Evolutionary conservation across 306 rosid species (phyloP).

Genomic region (Cicer chorassanicum): DNA sequence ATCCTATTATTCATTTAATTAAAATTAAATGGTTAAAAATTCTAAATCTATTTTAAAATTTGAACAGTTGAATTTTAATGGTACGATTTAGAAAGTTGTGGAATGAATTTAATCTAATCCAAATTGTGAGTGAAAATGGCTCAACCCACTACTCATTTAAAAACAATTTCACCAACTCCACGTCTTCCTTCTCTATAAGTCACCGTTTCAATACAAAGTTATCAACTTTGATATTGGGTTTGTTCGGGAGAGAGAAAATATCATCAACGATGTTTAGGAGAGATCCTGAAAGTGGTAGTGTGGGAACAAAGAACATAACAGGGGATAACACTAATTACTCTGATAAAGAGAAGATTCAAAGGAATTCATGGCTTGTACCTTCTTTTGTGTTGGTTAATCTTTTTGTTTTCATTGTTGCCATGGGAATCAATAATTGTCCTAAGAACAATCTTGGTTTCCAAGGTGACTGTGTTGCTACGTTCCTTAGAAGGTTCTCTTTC

Average conservation of each 20-base stretch:
- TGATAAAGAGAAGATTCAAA: slow-evolving; percentile 46
- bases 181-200: slow-evolving; percentile 15
- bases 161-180: slow-evolving; percentile 41
- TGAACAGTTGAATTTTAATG: too few species aligned
- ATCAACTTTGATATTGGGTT: slow-evolving; percentile 10
- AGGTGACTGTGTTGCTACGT: slow-evolving; percentile 63
- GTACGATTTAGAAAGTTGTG: too few species aligned
- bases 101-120: too few species aligned
- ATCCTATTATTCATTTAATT: too few species aligned
- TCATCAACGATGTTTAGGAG: slow-evolving; percentile 46
- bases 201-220: slow-evolving; percentile 34
- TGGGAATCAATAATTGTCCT: slow-evolving; percentile 81
- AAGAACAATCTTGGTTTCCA: slow-evolving; percentile 41
- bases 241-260: slow-evolving; percentile 20
- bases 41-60: too few species aligned
- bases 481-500: slow-evolving; percentile 79
- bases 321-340: slow-evolving; percentile 22
- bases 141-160: slow-evolving; percentile 41
- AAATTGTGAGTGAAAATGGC: slow-evolving; percentile 15
- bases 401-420: slow-evolving; percentile 61
- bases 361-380: slow-evolving; percentile 89
- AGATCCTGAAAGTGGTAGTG: slow-evolving; percentile 64
- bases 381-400: slow-evolving; percentile 65
- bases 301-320: slow-evolving; percentile 49
- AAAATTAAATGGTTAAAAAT: too few species aligned